Percentiles rank a stretch among this genome's conserved stretches.
Evolutionary conservation across 306 rosid genomes (phyloP).

Genomic region (Dalbergia oliveri): DNA sequence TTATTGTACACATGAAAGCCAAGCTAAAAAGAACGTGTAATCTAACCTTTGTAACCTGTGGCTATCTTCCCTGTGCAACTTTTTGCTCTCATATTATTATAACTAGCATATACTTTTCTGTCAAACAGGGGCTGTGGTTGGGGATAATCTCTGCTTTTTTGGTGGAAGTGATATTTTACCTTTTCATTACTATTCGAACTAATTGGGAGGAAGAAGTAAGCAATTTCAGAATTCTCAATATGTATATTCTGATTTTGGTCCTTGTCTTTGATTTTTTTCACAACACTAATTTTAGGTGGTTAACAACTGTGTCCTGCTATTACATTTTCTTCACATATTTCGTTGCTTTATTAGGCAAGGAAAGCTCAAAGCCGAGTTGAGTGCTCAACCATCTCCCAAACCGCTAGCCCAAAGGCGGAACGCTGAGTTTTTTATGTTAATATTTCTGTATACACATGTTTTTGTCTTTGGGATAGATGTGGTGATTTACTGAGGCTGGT

Average conservation of each 20-base stretch:
- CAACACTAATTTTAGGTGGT: not conserved
- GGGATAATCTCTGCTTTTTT: slow-evolving; percentile 73
- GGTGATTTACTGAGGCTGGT: not conserved
- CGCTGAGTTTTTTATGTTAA: not conserved
- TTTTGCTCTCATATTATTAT: no score
- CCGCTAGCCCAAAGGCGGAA: slow-evolving; percentile 12
- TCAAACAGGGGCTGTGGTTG: slow-evolving; percentile 71
- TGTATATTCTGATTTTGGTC: no score
- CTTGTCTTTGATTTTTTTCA: no score
- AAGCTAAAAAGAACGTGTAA: slow-evolving; percentile 25
- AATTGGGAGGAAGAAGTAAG: slow-evolving; percentile 72
- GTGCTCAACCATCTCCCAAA: slow-evolving; percentile 4
- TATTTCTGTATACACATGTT: not conserved
- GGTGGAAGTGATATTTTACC: slow-evolving; percentile 64
- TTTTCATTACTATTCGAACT: slow-evolving; percentile 54
- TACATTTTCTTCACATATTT: no score
- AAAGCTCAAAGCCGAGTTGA: slow-evolving; percentile 55
- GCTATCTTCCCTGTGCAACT: no score
- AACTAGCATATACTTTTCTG: not conserved
- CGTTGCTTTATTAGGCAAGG: slow-evolving; percentile 49
- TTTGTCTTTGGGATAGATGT: no score
- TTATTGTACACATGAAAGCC: slow-evolving; percentile 43
- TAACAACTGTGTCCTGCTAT: not conserved
- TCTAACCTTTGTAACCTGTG: no score
- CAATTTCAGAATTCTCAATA: not conserved